Evolutionary conservation across 495 filamentous ascomycete species (phyloP).

Genomic region (Copromyces sp.): DNA sequence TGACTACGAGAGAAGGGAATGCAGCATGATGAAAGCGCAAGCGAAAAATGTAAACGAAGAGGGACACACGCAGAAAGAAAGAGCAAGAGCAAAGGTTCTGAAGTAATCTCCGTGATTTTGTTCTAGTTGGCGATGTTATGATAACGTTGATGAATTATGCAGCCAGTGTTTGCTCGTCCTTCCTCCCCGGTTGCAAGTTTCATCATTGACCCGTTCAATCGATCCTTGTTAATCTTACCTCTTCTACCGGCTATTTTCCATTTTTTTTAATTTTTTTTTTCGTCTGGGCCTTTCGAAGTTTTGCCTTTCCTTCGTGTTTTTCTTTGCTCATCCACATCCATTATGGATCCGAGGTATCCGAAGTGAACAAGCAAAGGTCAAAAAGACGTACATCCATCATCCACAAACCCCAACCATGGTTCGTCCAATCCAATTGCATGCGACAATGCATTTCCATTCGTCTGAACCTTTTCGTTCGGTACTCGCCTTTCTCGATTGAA

Average conservation of each 20-base stretch:
- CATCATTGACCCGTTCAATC: neutral
- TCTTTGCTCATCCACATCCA: neutral
- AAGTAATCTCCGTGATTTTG: neutral
- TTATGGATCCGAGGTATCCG: neutral
- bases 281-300: neutral
- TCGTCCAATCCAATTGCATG: neutral
- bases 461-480: neutral
- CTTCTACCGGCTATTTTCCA: constrained; percentile 9
- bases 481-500: neutral
- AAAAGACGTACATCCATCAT: neutral
- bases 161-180: neutral
- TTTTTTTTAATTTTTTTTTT: neutral
- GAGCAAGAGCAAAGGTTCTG: neutral
- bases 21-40: neutral
- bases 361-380: neutral
- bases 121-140: neutral
- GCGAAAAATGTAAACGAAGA: neutral
- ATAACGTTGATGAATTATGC: too few relatives aligned
- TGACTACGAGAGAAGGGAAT: neutral
- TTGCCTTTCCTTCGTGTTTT: neutral
- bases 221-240: neutral
- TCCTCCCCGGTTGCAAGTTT: neutral
- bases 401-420: neutral
- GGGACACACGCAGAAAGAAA: neutral
- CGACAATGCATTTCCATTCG: neutral